phyloP scores from a whole-genome alignment of 257 asterid genomes.

The Nicotiana undulata region DNA sequence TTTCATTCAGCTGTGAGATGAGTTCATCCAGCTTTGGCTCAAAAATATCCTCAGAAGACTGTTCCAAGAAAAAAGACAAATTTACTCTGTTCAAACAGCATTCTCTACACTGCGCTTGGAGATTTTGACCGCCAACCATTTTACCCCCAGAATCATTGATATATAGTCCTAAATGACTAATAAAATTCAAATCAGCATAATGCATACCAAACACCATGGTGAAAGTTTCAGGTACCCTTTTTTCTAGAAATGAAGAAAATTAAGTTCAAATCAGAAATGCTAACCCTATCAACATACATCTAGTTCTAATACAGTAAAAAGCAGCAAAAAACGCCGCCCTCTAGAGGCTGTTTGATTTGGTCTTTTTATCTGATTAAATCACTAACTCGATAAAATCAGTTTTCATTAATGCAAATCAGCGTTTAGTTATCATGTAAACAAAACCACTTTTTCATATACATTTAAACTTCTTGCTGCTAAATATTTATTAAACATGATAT shows the following conservation, averaged over 20 bases:
- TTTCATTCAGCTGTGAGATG: constrained; percentile 47
- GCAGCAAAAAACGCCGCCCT: background rate
- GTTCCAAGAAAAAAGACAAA: background rate
- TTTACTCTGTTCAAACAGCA: background rate
- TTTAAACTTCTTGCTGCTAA: background rate
- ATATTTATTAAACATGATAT: background rate
- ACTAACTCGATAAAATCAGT: background rate
- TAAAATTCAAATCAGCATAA: constrained; percentile 2
- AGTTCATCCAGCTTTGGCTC: constrained; percentile 80
- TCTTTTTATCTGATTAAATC: background rate
- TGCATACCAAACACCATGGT: background rate
- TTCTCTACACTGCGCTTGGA: background rate
- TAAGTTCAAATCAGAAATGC: background rate
- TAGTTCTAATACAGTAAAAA: background rate
- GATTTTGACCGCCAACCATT: background rate
- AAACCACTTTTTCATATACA: background rate
- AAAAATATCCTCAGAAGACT: constrained; percentile 68
- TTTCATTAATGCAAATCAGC: background rate
- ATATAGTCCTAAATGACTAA: background rate
- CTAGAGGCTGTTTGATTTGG: background rate
- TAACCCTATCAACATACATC: background rate
- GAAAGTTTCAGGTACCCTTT: background rate
- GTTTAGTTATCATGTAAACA: background rate
- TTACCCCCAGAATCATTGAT: background rate
- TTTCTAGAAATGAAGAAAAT: background rate